Evolutionary conservation across 352 stramenopile species (phyloP), one percentile per base, ranked within the genome.

Genomic region (Thalassiosira allenii): DNA sequence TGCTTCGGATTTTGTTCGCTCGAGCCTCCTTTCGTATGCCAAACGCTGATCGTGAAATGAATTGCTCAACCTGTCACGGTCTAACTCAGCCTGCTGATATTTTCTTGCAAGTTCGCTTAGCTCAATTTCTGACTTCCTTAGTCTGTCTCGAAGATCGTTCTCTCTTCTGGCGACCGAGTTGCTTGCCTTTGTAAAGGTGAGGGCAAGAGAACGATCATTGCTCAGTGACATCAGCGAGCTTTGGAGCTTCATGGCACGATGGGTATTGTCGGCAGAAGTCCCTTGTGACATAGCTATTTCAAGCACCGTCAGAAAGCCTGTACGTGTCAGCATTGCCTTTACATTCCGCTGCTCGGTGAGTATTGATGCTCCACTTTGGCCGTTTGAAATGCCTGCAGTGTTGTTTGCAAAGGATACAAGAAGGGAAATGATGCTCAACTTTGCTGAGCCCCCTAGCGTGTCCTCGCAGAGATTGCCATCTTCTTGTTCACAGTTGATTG

Each of bases 191-290:
- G 79, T 83, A 57, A 81, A 67, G 25, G 49, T 66, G 9, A 66
- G 30, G 47, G 79, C 79, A 57, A 87, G 25, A 25, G 49, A 69
- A 20, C 43, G 58, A 34, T 76, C 68, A 20, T 75, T 62, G 47
- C 23, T 29, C 11, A 77, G 23, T 12, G 66, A 73, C 12, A 68
- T 1, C 27, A 74, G 52, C 52, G 63, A 57, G 52, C 51, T 70
- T 74, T 83, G 75, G 40, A 83, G 58, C 53, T 71, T 83, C 52
- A 87, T n/a, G 25, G 79, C 66, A 8, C 79, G 79, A 56, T 81
- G 33, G 22, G 74, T 83, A 20, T 83, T 27, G 57, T 87, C 79
- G 40, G 59, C 62, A 37, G 79, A 87, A 12, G 37, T 44, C 29
- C 73, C 79, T 62, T 87, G 79, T 33, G 20, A 8, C 73, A 81